Conservation (phyloP, 805 yeast species). For the Pichia pseudocactophila region DNA sequence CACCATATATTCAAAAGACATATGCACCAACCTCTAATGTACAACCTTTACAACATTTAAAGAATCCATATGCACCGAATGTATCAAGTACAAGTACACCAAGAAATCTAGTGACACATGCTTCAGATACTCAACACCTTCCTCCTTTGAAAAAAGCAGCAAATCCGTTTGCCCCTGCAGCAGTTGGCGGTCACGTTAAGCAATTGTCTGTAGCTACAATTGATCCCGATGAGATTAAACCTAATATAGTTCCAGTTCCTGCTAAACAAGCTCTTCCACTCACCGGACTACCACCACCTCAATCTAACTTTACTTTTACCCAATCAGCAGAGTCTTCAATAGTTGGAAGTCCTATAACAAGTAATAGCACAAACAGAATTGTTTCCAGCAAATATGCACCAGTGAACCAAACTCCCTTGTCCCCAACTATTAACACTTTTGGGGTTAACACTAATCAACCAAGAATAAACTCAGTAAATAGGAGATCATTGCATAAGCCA, state of each 20-base stretch:
- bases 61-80: slow-evolving; percentile 26
- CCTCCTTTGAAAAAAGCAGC: slow-evolving; percentile 10
- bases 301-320: neutral
- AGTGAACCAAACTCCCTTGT: neutral
- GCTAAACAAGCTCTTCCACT: slow-evolving; percentile 14
- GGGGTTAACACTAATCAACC: neutral
- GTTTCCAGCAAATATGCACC: neutral
- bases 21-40: too few species aligned
- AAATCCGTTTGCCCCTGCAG: slow-evolving; percentile 28
- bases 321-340: neutral
- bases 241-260: slow-evolving; percentile 26
- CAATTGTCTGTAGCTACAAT: slow-evolving; percentile 16
- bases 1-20: neutral
- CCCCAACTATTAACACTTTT: neutral
- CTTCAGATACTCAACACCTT: neutral
- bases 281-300: neutral
- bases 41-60: too few species aligned
- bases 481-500: neutral
- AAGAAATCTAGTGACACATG: too few species aligned
- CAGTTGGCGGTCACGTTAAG: slow-evolving; percentile 25
- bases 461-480: neutral
- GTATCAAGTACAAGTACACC: slow-evolving; percentile 3
- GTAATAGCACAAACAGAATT: neutral
- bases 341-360: neutral
- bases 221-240: slow-evolving; percentile 17